A percentile compares a stretch with the other conserved stretches of the same genome.
Conservation (phyloP, 805 yeast genomes). For the Barnettozyma siamensis region DNA sequence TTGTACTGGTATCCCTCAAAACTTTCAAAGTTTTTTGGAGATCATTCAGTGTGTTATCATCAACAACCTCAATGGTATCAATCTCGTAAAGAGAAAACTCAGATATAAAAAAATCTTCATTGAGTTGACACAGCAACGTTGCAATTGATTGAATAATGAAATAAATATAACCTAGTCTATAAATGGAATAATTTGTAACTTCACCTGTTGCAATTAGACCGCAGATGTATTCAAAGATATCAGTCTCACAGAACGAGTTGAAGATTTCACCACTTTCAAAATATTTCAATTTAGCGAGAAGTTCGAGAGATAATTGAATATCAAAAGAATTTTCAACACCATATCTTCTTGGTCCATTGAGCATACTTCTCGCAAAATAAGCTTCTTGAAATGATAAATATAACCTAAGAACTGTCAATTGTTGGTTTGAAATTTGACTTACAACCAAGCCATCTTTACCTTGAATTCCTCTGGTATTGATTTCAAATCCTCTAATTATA, state of each 20-base stretch:
- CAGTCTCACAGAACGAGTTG: conserved; percentile 34
- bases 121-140: conserved; percentile 19
- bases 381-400: conserved; percentile 3
- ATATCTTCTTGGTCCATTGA: conserved; percentile 26
- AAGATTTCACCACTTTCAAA: conserved; percentile 31
- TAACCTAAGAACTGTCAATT: conserved; percentile 48
- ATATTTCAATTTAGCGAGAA: conserved; percentile 29
- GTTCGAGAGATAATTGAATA: conserved; percentile 14
- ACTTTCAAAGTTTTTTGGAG: conserved; percentile 11
- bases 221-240: conserved; percentile 49
- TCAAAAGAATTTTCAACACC: not conserved
- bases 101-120: conserved; percentile 25
- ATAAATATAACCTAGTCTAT: conserved; percentile 44
- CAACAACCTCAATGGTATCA: conserved; percentile 19
- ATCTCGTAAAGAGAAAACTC: conserved; percentile 32
- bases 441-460: conserved; percentile 39
- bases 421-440: conserved; percentile 57
- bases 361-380: conserved; percentile 20
- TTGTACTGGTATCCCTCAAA: conserved; percentile 24
- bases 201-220: conserved; percentile 43
- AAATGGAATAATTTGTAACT: conserved; percentile 40
- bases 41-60: conserved; percentile 7
- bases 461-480: conserved; percentile 49
- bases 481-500: conserved; percentile 61
- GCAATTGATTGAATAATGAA: conserved; percentile 43